Evolutionary conservation across 2,329 filamentous ascomycete genomes (phyloP).

Genomic region (Trichoderma sp.): DNA sequence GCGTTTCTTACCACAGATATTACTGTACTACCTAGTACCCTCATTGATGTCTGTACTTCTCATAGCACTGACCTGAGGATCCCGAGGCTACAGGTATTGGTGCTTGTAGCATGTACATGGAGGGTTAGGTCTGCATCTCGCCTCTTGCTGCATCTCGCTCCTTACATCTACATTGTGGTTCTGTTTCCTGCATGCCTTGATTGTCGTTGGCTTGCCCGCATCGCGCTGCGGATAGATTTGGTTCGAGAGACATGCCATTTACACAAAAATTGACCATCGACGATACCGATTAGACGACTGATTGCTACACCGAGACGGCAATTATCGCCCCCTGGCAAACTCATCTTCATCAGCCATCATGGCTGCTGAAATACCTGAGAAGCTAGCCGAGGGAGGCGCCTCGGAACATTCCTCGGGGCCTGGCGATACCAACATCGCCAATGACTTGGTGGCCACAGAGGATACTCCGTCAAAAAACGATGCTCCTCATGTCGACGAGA

Average conservation of each 20-base stretch:
- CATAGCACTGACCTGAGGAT: neutral
- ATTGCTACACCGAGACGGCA: neutral
- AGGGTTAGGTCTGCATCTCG: neutral
- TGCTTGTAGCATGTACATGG: neutral
- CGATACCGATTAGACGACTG: neutral
- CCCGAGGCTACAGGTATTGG: neutral
- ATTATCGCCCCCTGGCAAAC: conserved; percentile 13
- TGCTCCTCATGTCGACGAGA: neutral
- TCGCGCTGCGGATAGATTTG: neutral
- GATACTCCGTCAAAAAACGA: neutral
- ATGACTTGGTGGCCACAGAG: neutral
- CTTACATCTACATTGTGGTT: neutral
- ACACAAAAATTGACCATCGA: neutral
- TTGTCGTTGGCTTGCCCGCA: neutral
- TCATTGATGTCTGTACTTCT: neutral
- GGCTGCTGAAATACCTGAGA: neutral
- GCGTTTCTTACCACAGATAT: neutral
- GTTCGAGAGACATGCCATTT: neutral
- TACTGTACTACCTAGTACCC: neutral
- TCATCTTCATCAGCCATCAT: conserved; percentile 20
- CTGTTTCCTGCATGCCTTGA: neutral
- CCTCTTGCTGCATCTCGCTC: neutral
- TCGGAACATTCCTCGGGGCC: neutral
- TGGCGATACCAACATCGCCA: neutral
- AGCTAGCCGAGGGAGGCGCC: neutral